These are phyloP conservation scores for Agrocybe praecox DNA, from an alignment of 768 basidiomycete species.

Conservation along the genomic window DNA sequence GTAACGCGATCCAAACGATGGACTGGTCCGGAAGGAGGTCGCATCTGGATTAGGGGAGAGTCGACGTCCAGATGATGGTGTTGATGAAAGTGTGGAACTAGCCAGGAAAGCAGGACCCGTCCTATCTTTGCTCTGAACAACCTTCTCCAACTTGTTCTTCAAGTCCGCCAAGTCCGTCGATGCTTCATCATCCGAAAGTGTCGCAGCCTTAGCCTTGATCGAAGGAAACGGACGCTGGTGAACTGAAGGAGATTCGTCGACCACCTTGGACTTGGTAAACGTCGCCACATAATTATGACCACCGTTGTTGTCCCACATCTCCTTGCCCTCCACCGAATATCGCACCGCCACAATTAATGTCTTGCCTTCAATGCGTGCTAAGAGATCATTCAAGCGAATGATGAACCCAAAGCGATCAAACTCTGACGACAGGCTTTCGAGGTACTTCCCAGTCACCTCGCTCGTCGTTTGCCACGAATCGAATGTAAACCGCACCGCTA, in stretches of 20 bases:
- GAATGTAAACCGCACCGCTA: constrained; percentile 89
- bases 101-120: constrained; percentile 19
- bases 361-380: constrained; percentile 80
- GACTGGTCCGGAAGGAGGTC: constrained; percentile 35
- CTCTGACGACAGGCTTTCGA: constrained; percentile 27
- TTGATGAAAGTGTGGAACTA: neutral
- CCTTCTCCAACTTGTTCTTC: constrained; percentile 65
- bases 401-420: constrained; percentile 79
- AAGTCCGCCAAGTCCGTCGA: constrained; percentile 56
- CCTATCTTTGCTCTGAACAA: constrained; percentile 42
- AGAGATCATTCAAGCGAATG: constrained; percentile 77
- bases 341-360: constrained; percentile 79
- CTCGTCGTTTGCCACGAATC: constrained; percentile 96
- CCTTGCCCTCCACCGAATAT: constrained; percentile 67
- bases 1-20: constrained; percentile 55
- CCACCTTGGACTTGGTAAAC: constrained; percentile 47
- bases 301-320: constrained; percentile 93
- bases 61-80: constrained; percentile 2
- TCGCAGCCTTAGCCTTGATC: constrained; percentile 21
- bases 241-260: constrained; percentile 12
- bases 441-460: constrained; percentile 83
- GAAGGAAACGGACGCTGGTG: neutral
- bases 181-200: constrained; percentile 36
- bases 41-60: constrained; percentile 20
- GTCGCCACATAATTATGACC: constrained; percentile 78